Evolutionary conservation across 176 grass and related monocot genomes (phyloP).

Genomic region (Carex parvula): DNA sequence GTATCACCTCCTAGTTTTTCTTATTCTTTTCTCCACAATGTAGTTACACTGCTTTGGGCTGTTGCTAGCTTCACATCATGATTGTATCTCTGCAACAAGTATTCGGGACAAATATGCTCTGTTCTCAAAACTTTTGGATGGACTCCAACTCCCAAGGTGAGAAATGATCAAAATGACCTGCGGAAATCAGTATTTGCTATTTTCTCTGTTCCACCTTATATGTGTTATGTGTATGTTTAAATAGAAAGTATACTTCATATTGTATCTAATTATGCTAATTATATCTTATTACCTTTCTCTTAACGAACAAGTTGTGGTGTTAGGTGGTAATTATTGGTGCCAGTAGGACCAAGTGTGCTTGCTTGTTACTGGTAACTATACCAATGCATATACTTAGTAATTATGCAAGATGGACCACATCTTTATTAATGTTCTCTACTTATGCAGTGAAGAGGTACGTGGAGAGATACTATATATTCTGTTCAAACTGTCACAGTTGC

Average conservation of each 20-base stretch:
- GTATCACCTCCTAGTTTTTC: slow-evolving; percentile 23
- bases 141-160: slow-evolving; percentile 84
- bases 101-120: slow-evolving; percentile 60
- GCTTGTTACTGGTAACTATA: slow-evolving; percentile 13
- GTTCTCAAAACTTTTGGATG: slow-evolving; percentile 67
- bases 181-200: background rate
- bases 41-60: slow-evolving; percentile 83
- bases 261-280: background rate
- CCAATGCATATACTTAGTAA: background rate
- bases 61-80: slow-evolving; percentile 51
- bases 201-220: background rate
- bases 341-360: background rate
- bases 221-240: background rate
- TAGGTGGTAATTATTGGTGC: background rate
- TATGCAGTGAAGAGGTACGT: slow-evolving; percentile 72
- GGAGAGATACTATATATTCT: slow-evolving; percentile 87
- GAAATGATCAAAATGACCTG: slow-evolving; percentile 12
- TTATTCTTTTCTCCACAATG: slow-evolving; percentile 32
- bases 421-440: slow-evolving; percentile 35
- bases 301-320: background rate
- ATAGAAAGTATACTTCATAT: background rate
- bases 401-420: background rate
- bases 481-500: slow-evolving; percentile 66
- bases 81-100: slow-evolving; percentile 43
- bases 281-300: background rate